Evolutionary conservation across 495 filamentous ascomycete genomes (phyloP).

Genomic region (Xylaria telfairii): DNA sequence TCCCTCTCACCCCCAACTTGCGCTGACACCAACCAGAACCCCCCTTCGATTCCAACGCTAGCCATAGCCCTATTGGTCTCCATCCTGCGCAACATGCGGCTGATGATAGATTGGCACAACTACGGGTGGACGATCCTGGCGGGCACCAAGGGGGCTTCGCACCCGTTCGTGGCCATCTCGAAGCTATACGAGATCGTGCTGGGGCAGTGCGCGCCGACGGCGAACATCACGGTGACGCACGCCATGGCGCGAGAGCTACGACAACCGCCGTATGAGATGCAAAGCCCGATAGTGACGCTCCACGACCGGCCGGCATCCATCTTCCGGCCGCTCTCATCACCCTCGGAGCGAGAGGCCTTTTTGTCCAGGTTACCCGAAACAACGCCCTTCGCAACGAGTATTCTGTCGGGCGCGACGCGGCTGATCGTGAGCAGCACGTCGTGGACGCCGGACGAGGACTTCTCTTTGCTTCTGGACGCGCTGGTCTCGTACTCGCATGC

Average conservation of each 20-base stretch:
- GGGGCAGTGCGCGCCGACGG: conserved; percentile 65
- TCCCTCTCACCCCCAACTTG: neutral
- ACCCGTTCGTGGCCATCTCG: conserved; percentile 79
- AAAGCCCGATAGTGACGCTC: conserved; percentile 68
- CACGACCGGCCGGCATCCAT: conserved; percentile 88
- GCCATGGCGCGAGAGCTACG: conserved; percentile 82
- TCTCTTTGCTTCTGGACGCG: conserved; percentile 85
- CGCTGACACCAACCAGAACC: conserved; percentile 67
- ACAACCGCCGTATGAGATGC: conserved; percentile 63
- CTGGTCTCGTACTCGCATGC: conserved; percentile 74
- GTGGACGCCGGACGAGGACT: conserved; percentile 98
- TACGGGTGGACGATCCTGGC: conserved; percentile 96
- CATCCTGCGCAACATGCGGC: conserved; percentile 76
- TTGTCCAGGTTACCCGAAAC: conserved; percentile 67
- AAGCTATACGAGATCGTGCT: conserved; percentile 77
- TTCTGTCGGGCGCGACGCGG: conserved; percentile 62
- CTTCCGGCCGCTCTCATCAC: conserved; percentile 70
- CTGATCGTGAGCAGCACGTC: conserved; percentile 90
- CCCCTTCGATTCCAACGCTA: conserved; percentile 91
- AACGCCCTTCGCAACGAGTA: conserved; percentile 55
- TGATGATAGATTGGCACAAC: conserved; percentile 99
- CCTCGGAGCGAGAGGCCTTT: conserved; percentile 58
- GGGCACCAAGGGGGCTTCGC: conserved; percentile 64
- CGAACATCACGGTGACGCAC: conserved; percentile 85
- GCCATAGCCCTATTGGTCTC: conserved; percentile 74